phyloP scores from a whole-genome alignment of 345 rosid species.

The Corchorus olitorius region DNA sequence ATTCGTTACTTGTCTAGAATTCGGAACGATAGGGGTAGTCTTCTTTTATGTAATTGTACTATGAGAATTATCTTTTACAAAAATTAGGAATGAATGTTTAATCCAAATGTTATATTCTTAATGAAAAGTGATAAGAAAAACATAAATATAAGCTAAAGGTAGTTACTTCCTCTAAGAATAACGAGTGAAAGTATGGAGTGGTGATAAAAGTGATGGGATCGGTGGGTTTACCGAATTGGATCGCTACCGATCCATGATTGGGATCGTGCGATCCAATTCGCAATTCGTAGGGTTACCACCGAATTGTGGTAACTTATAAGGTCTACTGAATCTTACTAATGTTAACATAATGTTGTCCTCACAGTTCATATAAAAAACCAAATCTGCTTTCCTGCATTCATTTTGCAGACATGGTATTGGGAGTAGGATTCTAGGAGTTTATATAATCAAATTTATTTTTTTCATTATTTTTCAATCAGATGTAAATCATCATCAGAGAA shows the following conservation, averaged over 20 bases:
- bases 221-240: not conserved
- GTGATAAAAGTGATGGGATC: not conserved
- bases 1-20: not conserved
- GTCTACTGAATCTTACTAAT: not conserved
- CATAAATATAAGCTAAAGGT: not conserved
- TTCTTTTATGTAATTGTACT: not conserved
- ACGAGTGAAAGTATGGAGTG: too few species aligned
- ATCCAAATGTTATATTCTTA: not conserved
- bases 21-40: not conserved
- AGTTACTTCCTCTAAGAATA: too few species aligned
- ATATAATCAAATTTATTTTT: too few species aligned
- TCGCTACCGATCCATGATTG: not conserved
- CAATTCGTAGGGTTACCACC: not conserved
- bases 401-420: not conserved
- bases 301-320: not conserved
- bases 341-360: not conserved
- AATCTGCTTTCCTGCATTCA: not conserved
- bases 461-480: too few species aligned
- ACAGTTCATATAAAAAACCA: not conserved
- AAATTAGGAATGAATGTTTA: not conserved
- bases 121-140: not conserved
- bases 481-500: not conserved
- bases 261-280: not conserved
- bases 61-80: too few species aligned
- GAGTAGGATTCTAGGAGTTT: slow-evolving; percentile 1